Conservation (phyloP, 305 asterid species). For the Fraxinus platypoda region DNA sequence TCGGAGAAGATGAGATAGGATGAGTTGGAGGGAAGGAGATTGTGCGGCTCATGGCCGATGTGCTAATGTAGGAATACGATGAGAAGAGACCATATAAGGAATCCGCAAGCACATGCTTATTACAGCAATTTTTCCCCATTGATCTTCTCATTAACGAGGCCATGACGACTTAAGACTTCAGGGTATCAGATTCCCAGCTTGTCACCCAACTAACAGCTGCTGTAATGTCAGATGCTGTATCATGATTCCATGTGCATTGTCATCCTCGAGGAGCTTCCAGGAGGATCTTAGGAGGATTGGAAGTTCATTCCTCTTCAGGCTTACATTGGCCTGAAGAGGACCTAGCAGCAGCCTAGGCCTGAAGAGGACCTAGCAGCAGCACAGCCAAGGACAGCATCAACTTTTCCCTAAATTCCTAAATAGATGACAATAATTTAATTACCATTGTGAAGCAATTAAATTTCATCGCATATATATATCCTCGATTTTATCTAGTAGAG, state of each 20-base stretch:
- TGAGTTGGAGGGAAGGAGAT: background rate
- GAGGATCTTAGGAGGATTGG: background rate
- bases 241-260: background rate
- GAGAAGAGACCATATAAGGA: background rate
- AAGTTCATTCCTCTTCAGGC: background rate
- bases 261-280: background rate
- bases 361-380: background rate
- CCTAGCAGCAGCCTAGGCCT: background rate
- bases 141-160: background rate
- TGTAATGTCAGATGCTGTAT: background rate
- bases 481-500: background rate
- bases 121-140: background rate
- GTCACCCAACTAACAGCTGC: background rate
- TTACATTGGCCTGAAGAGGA: background rate
- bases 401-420: background rate
- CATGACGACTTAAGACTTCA: background rate
- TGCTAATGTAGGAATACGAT: background rate
- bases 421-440: background rate
- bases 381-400: background rate
- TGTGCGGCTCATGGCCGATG: background rate
- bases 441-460: background rate
- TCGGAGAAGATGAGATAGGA: background rate
- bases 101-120: background rate
- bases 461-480: background rate
- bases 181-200: background rate